Base-by-base conservation (phyloP, 2,329 filamentous ascomycete species). In the Zasmidium angulare region DNA sequence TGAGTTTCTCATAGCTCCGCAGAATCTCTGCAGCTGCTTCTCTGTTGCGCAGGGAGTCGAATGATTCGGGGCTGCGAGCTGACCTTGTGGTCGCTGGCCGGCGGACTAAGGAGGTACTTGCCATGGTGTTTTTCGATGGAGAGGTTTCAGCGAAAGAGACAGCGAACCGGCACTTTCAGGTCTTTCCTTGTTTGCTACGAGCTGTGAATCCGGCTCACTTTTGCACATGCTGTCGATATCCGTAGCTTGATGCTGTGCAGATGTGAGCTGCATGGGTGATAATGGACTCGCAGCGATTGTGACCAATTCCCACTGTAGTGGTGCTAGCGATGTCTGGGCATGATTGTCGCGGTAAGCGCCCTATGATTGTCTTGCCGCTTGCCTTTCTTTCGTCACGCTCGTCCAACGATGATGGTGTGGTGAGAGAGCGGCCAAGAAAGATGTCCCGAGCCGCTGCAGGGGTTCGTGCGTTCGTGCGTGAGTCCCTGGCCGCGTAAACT, bases 1-100 rank as follows among this genome's bases (percentile, higher is more conserved):
- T 69, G 1, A 73, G 61, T 50, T 65, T 63, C 60, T 73, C 70
- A 54, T 73, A 73, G 59, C 67, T 71, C 48, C 71, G 66, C 46
- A 73, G 62, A 17, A 67, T 69, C 50, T 69, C 60, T 19, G 65
- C 66, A 2, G 70, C 70, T 14, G 56, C 53, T 46, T 66, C 66
- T 12, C 70, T 63, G 46, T 31, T 46, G 14, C 56, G 55, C 21
- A 71, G 59, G 17, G 68, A 68, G 23, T 63, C 54, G 56, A 66
- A 69, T 2, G 69, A 64, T 56, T 73, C 70, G 12, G 68, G 66
- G 55, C 61, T 57, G n/a, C 47, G 24, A n/a, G 50, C 19, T 53
- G 31, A 12, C 10, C 51, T 26, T 6, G 17, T 46, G 3, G 51
- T 31, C 53, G 29, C 17, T 36, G 17, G 52, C 50, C 21, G 55